Evolutionary conservation across 768 basidiomycete genomes (phyloP).

Genomic region (Boletus reticulatus): DNA sequence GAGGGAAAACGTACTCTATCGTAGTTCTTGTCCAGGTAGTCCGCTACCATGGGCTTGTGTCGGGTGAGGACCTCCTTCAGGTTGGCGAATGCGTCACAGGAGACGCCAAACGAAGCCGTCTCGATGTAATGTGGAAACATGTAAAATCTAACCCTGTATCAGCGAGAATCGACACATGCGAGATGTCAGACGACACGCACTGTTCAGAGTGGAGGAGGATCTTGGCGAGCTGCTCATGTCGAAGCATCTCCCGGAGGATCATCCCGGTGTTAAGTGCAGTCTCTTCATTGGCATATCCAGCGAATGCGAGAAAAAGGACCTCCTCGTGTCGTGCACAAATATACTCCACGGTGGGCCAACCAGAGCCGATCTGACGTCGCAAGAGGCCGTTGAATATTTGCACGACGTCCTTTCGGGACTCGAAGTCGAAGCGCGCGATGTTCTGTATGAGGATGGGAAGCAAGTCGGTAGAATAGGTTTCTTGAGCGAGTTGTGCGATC

Average conservation of each 20-base stretch:
- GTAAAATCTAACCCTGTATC: conserved; percentile 68
- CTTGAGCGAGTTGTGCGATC: conserved; percentile 92
- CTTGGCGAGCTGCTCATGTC: conserved; percentile 88
- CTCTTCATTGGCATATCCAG: conserved; percentile 94
- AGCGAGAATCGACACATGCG: neutral
- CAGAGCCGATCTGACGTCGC: conserved; percentile 86
- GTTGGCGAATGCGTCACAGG: conserved; percentile 96
- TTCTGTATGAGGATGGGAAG: conserved; percentile 77
- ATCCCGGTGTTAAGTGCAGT: conserved; percentile 96
- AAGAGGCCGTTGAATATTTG: conserved; percentile 89
- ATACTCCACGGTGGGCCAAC: conserved; percentile 97
- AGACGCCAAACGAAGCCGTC: conserved; percentile 95
- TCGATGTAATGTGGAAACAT: conserved; percentile 98
- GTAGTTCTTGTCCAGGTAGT: conserved; percentile 96
- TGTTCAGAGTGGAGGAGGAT: conserved; percentile 90
- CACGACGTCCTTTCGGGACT: conserved; percentile 83
- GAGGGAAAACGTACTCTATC: conserved; percentile 66
- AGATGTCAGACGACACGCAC: conserved; percentile 46
- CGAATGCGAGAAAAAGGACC: conserved; percentile 78
- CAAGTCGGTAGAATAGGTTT: conserved; percentile 90
- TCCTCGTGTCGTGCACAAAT: conserved; percentile 73
- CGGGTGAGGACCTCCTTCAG: conserved; percentile 96
- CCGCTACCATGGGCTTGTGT: conserved; percentile 97
- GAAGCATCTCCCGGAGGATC: conserved; percentile 95
- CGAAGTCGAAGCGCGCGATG: conserved; percentile 92